Evolutionary conservation across 139 green algal species (phyloP), one percentile per base, ranked within the genome.

Genomic region (Chlamydomonas sp.): DNA sequence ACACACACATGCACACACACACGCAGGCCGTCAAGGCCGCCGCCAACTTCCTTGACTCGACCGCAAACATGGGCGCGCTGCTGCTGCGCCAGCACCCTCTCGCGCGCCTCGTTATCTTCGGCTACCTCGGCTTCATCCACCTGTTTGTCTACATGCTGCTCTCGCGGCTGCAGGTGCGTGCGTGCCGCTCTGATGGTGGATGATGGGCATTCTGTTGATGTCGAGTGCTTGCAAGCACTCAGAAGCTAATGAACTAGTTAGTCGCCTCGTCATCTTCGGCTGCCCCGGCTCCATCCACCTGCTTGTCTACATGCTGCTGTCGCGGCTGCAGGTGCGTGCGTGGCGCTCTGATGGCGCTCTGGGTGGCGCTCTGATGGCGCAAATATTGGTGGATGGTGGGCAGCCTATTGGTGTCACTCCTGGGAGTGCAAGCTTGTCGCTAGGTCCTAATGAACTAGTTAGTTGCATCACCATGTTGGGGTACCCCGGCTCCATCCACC

Each of bases 41-140:
- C 3, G 76, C 81, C 20, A 67, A 65, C 47, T 67, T 87, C n/a
- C 58, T 87, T 8, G 81, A 87, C 73, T 64, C n/a, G 1, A 81
- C 75, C 3, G 77, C 77, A 29, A 76, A 75, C 31, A 77, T 84
- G 67, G 70, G 73, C 13, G 75, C 84, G 8, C 79, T 76, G 29
- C 35, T 92, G 13, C 74, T 95, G n/a, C 79, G 79, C 29, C 83
- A 90, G 65, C 89, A 93, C 76, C 89, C 89, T 0, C 66, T 90
- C 30, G 83, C 76, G 24, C 83, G 89, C 24, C 75, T 95, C 22
- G 71, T 65, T 2, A 75, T 82, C 29, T 87, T 92, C 38, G 28
- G 54, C 22, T 95, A 95, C 59, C 31, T 89, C 2, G 47, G 90
- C 13, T 65, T 80, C 39, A 75, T 95, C 8, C 89, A 95, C 69